A percentile compares a stretch with the other conserved stretches of the same genome.
phyloP scores from a whole-genome alignment of 2,329 filamentous ascomycete species.

The Sclerotinia spermophila region DNA sequence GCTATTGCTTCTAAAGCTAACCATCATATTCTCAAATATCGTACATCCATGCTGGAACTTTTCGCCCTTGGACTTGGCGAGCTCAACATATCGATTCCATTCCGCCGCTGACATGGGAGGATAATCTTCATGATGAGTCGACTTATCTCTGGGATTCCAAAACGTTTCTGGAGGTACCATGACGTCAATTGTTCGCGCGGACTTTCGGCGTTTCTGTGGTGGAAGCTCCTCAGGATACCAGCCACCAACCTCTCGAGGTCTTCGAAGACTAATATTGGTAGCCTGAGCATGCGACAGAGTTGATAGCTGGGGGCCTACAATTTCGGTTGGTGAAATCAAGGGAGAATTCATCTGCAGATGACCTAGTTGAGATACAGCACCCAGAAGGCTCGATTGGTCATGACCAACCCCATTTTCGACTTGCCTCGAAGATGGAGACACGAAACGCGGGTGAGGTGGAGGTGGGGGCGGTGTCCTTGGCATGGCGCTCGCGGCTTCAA shows the following conservation, averaged over 20 bases:
- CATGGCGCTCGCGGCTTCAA: constrained; percentile 8
- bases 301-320: constrained; percentile 19
- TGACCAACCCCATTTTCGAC: constrained; percentile 16
- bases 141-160: constrained; percentile 52
- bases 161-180: constrained; percentile 54
- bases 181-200: constrained; percentile 55
- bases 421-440: constrained; percentile 9
- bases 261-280: constrained; percentile 30
- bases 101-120: constrained; percentile 62
- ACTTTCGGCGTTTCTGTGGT: constrained; percentile 49
- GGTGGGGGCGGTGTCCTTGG: constrained; percentile 19
- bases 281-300: constrained; percentile 19
- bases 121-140: constrained; percentile 59
- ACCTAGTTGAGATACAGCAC: constrained; percentile 36
- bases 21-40: constrained; percentile 40
- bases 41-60: constrained; percentile 51
- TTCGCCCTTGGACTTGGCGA: constrained; percentile 49
- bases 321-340: constrained; percentile 21
- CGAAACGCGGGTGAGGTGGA: constrained; percentile 12
- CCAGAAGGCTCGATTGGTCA: constrained; percentile 34
- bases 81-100: constrained; percentile 52
- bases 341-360: constrained; percentile 37
- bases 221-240: constrained; percentile 32
- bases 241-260: constrained; percentile 32
- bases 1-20: constrained; percentile 32